Evolutionary conservation across 2,329 filamentous ascomycete species (phyloP), one percentile per base, ranked within the genome.

Genomic region (Lachnellula occidentalis): DNA sequence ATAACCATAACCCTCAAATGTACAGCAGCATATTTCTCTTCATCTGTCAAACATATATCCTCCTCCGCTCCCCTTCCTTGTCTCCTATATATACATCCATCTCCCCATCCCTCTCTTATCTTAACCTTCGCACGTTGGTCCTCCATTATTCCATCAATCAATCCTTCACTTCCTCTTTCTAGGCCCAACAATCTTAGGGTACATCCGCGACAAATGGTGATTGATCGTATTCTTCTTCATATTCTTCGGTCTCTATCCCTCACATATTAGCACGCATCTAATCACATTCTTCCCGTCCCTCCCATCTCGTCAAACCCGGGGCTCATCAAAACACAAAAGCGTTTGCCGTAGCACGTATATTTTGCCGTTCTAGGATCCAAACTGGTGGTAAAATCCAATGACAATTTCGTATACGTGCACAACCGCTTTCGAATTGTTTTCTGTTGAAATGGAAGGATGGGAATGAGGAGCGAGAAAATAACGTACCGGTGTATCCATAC

Each of bases 161-260:
- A 37, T 22, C 12, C 12, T 22, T 64, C 57, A 82, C 64, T 85
- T 81, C 71, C 78, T 79, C 73, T 92, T 82, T 80, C 84, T 76
- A 61, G 84, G 79, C 67, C 86, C 80, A 74, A 86, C 81, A 77
- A 95, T 77, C 70, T 86, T 83, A 14, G 84, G 83, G 65, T 87
- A 88, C 76, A 88, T 81, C 66, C 94, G 83, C 62, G 82, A 81
- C 43, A 97, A 77, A 71, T 96, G 92, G 78, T 92, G 92, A 75
- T 97, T 97, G 81, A 97, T 91, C 61, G 81, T 83, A 71, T 85
- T 92, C 76, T 86, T 90, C 69, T 82, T 81, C 61, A 73, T 70
- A 53, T 74, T 71, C 60, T 72, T 71, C 47, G 78, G 72, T 78
- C 77, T 82, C 83, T 86, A 68, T 17, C 9, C 1, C 15, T 17